phyloP scores from a whole-genome alignment of 306 rosid genomes.

The Cicer judaicum region DNA sequence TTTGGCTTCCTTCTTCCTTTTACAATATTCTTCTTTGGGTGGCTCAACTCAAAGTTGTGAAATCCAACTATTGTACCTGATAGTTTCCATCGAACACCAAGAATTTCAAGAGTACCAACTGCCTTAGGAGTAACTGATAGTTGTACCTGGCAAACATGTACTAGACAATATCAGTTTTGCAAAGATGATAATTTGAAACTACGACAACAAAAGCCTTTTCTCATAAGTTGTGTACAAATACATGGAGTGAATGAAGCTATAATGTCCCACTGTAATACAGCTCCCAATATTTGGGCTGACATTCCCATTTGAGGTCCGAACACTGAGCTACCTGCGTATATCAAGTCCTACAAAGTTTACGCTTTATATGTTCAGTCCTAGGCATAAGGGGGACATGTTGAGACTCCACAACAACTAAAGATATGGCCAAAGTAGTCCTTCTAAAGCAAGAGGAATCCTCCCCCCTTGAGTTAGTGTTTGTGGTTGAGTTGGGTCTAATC shows the following conservation, averaged over 20 bases:
- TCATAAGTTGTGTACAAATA: background rate
- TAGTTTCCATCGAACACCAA: conserved; percentile 89
- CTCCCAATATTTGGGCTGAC: too few species aligned
- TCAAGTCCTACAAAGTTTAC: background rate
- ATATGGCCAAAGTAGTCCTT: background rate
- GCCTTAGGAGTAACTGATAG: conserved; percentile 78
- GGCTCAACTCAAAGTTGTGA: conserved; percentile 69
- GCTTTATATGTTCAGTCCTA: background rate
- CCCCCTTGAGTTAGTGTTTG: background rate
- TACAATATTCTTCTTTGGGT: conserved; percentile 58
- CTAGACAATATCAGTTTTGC: conserved; percentile 35
- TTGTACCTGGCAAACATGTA: conserved; percentile 75
- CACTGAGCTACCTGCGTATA: background rate
- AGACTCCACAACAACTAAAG: conserved; percentile 2
- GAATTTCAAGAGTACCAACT: conserved; percentile 80
- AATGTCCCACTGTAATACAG: background rate
- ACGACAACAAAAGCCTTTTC: conserved; percentile 1
- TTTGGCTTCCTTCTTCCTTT: conserved; percentile 67
- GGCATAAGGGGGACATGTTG: background rate
- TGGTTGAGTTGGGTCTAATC: background rate
- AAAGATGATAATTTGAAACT: conserved; percentile 22
- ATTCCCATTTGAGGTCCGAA: too few species aligned
- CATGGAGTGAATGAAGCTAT: background rate
- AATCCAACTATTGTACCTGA: conserved; percentile 79
- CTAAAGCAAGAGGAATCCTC: conserved; percentile 11